These are phyloP conservation scores for Discostella pseudostelligera DNA, from an alignment of 108 stramenopile genomes.

Conservation along the genomic window DNA sequence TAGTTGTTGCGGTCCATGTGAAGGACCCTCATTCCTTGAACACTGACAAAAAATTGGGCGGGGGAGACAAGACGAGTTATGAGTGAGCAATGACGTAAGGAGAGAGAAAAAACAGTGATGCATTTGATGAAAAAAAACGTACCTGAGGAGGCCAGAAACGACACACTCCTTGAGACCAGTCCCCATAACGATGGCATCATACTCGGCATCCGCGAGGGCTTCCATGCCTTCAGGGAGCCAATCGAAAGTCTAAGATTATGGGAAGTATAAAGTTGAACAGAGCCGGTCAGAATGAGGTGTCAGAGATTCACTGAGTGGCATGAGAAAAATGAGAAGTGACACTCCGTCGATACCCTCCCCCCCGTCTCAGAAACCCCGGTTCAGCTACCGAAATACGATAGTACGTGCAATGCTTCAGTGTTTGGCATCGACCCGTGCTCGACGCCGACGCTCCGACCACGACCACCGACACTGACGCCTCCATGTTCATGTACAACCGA, in stretches of 20 bases:
- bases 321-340: not conserved
- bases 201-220: constrained; percentile 97
- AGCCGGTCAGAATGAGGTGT: not conserved
- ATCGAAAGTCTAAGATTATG: constrained; percentile 58
- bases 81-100: not conserved
- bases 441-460: too few species aligned
- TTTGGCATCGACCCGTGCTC: too few species aligned
- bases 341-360: not conserved
- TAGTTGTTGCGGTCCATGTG: constrained; percentile 98
- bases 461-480: too few species aligned
- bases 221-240: constrained; percentile 94
- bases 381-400: too few species aligned
- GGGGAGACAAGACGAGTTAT: not conserved
- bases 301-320: not conserved
- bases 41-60: constrained; percentile 36
- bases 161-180: constrained; percentile 99
- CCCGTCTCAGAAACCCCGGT: too few species aligned
- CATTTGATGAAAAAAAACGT: not conserved
- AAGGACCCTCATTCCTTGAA: constrained; percentile 93
- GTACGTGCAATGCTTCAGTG: too few species aligned
- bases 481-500: too few species aligned
- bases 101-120: not conserved
- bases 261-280: not conserved
- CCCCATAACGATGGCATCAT: constrained; percentile 98
- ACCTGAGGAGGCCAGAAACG: constrained; percentile 89